Evolutionary conservation across 1,284 basidiomycete species (phyloP).

Genomic region (Cutaneotrichosporon cavernicola): DNA sequence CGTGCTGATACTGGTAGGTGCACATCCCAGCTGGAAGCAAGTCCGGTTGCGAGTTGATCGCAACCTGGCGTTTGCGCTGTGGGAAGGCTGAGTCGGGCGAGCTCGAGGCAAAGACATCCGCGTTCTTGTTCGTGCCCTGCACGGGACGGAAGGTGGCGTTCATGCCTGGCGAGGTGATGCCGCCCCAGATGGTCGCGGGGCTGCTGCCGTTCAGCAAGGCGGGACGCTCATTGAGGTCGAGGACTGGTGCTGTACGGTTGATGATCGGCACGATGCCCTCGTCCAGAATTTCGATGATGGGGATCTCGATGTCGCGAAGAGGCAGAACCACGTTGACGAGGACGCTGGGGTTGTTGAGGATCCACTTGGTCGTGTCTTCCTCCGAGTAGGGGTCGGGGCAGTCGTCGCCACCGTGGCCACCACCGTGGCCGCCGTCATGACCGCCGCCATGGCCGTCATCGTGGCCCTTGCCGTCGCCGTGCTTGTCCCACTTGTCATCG

Average conservation of each 20-base stretch:
- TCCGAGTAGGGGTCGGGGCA: neutral
- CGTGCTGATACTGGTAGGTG: constrained; percentile 25
- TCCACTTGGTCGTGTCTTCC: constrained; percentile 1
- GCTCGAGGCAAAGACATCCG: constrained; percentile 1
- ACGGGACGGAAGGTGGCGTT: constrained; percentile 8
- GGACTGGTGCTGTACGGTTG: constrained; percentile 12
- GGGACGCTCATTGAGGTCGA: constrained; percentile 8
- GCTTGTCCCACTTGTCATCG: neutral
- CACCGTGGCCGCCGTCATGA: neutral
- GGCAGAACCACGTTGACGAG: constrained; percentile 4
- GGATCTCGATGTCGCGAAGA: constrained; percentile 6
- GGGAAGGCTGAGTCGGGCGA: neutral
- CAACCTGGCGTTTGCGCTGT: neutral
- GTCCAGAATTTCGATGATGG: constrained; percentile 11
- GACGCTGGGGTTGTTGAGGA: constrained; percentile 15
- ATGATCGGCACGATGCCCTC: constrained; percentile 10
- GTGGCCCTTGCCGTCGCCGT: neutral
- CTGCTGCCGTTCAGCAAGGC: constrained; percentile 3
- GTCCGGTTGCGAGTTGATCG: constrained; percentile 1
- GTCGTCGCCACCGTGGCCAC: neutral
- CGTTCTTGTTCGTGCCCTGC: constrained; percentile 23
- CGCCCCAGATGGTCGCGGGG: constrained; percentile 14
- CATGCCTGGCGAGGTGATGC: constrained; percentile 4
- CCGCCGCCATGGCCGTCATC: neutral
- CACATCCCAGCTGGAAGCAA: constrained; percentile 3